Evolutionary conservation across 2,329 filamentous ascomycete genomes (phyloP), one percentile per base, ranked within the genome.

Genomic region (Cladosporium sp.): DNA sequence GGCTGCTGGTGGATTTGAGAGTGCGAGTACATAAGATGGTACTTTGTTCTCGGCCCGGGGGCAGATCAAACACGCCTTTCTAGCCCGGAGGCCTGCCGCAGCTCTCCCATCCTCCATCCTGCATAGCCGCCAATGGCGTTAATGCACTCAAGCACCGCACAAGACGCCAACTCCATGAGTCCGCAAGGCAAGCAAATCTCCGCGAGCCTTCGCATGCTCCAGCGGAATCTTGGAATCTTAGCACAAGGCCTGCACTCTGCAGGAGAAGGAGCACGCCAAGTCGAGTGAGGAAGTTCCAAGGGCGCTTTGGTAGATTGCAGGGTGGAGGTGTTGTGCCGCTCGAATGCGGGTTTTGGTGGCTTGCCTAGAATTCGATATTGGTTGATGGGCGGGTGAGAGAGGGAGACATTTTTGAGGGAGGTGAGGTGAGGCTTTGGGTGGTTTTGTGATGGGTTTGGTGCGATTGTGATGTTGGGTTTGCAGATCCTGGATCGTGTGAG

Each of bases 291-390:
- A 40, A n/a, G 30, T 36, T 22, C 45, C 36, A 48, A 48, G 45
- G 45, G 45, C 45, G 45, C 45, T 40, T 48, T 39, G 13, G 11
- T 13, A 48, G 40, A 48, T 48, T 48, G 36, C 45, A 47, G 45
- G 45, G 35, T 20, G 36, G 20, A 33, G 27, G 18, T 32, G 12
- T 19, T 27, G 36, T 18, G 20, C 12, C 27, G 13, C 38, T 40
- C 40, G 18, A 16, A 13, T 33, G 2, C 33, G 35, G 43, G 32
- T 15, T 22, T 32, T n/a, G 29, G 45, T 48, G 45, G 45, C 45
- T 48, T 48, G 27, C 45, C 36, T 36, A 39, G 45, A 48, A 3
- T 33, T n/a, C 18, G n/a, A n/a, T 16, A 6, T 30, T 48, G 22
- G 36, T 22, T 16, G 3, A 29, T 20, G 27, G 36, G 38, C 3